phyloP scores from a whole-genome alignment of 2,329 filamentous ascomycete species.

The Colletotrichum liriopes region DNA sequence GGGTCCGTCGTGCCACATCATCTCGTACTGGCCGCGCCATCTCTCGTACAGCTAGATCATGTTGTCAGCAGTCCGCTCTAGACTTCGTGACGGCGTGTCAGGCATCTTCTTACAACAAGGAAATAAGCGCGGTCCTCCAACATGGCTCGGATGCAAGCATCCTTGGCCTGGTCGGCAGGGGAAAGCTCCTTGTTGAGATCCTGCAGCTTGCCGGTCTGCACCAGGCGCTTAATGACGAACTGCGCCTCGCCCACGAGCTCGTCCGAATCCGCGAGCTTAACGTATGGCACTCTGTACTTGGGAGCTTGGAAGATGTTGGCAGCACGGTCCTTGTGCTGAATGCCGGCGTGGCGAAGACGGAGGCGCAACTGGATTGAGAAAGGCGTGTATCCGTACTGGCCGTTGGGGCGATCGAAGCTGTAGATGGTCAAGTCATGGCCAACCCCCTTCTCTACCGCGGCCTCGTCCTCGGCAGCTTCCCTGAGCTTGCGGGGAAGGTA shows the following conservation, averaged over 20 bases:
- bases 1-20: slow-evolving; percentile 44
- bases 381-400: slow-evolving; percentile 43
- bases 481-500: slow-evolving; percentile 41
- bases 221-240: slow-evolving; percentile 43
- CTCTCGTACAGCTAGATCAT: slow-evolving; percentile 44
- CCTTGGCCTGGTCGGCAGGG: slow-evolving; percentile 38
- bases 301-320: slow-evolving; percentile 43
- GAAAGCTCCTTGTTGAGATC: slow-evolving; percentile 39
- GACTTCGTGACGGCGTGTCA: neutral
- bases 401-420: slow-evolving; percentile 43
- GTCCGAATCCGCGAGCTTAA: slow-evolving; percentile 43
- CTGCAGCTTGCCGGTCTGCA: slow-evolving; percentile 42
- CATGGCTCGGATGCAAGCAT: slow-evolving; percentile 44
- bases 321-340: slow-evolving; percentile 43
- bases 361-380: slow-evolving; percentile 46
- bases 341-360: slow-evolving; percentile 44
- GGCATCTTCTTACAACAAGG: slow-evolving; percentile 40
- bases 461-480: slow-evolving; percentile 42
- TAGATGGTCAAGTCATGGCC: slow-evolving; percentile 44
- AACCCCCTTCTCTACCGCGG: slow-evolving; percentile 41
- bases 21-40: slow-evolving; percentile 44
- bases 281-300: slow-evolving; percentile 45
- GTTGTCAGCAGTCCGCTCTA: slow-evolving; percentile 5
- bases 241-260: slow-evolving; percentile 45
- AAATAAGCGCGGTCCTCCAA: slow-evolving; percentile 45